Conservation (phyloP, 2,329 filamentous ascomycete genomes). For the Sphaerulina populicola region DNA sequence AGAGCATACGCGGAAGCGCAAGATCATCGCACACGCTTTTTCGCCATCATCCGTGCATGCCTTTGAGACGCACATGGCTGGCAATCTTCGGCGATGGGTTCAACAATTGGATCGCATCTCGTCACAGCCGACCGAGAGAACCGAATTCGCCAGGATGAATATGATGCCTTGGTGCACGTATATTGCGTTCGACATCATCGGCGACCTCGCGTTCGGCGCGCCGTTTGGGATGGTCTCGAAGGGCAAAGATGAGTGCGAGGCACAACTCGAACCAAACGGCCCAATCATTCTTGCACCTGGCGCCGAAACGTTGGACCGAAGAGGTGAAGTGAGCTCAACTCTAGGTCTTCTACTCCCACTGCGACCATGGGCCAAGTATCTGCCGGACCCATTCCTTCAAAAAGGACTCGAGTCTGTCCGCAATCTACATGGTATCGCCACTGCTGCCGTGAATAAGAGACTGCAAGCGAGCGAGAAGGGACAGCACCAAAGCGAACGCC, state of each 20-base stretch:
- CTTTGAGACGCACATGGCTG: slow-evolving; percentile 32
- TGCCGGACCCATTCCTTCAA: slow-evolving; percentile 25
- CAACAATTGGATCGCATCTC: slow-evolving; percentile 20
- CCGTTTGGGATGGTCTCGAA: slow-evolving; percentile 26
- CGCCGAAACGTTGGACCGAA: slow-evolving; percentile 21
- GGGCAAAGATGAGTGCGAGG: slow-evolving; percentile 22
- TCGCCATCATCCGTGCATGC: slow-evolving; percentile 29
- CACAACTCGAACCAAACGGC: slow-evolving; percentile 16
- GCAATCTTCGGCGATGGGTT: slow-evolving; percentile 22
- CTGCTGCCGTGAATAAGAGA: slow-evolving; percentile 29
- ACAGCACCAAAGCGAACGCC: slow-evolving; percentile 11
- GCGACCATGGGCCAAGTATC: slow-evolving; percentile 18
- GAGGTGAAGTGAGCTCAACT: slow-evolving; percentile 23
- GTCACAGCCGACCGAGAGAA: slow-evolving; percentile 3
- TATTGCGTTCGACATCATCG: slow-evolving; percentile 24
- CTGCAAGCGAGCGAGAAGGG: slow-evolving; percentile 13
- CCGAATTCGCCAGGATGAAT: slow-evolving; percentile 17
- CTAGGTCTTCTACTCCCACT: slow-evolving; percentile 17
- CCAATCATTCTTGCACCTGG: slow-evolving; percentile 17
- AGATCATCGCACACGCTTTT: slow-evolving; percentile 33
- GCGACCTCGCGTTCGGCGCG: slow-evolving; percentile 24
- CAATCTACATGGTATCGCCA: slow-evolving; percentile 23
- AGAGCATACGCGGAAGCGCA: slow-evolving; percentile 32
- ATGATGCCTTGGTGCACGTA: slow-evolving; percentile 26
- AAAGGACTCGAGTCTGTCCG: slow-evolving; percentile 22